These are phyloP conservation scores for Nymphaea colorata DNA, from an alignment of 164 flowering plant species.

Conservation along the genomic window DNA sequence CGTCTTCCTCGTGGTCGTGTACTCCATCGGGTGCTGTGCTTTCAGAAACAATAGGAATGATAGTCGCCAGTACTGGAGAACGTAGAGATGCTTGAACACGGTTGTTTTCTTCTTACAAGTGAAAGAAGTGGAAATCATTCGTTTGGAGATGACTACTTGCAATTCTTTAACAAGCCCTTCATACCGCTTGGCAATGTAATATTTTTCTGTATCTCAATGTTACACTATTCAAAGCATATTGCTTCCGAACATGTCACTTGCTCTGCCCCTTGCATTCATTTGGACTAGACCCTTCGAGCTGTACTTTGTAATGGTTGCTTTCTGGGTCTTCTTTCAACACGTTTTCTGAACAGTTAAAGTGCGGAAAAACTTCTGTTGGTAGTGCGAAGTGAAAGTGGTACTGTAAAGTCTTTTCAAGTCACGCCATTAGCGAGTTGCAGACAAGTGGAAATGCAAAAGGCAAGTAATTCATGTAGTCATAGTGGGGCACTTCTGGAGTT, in stretches of 20 bases:
- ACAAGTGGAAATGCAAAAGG: background rate
- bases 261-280: too few relatives aligned
- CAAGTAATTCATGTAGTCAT: background rate
- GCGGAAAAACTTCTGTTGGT: background rate
- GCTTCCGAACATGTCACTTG: too few relatives aligned
- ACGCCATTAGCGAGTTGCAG: background rate
- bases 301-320: background rate
- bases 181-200: background rate
- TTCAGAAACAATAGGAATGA: conserved; percentile 6
- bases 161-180: background rate
- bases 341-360: background rate
- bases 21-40: conserved; percentile 16
- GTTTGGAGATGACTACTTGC: too few relatives aligned
- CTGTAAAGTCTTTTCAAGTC: background rate
- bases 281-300: background rate
- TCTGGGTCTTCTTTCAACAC: background rate
- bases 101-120: background rate
- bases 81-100: background rate
- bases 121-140: too few relatives aligned
- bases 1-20: conserved; percentile 12
- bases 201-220: background rate
- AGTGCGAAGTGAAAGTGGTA: background rate
- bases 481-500: background rate
- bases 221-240: too few relatives aligned
- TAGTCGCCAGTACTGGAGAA: background rate